A percentile compares a stretch with the other conserved stretches of the same genome.
Evolutionary conservation across 2,329 filamentous ascomycete genomes (phyloP).

Genomic region (Cryphonectria radicalis): DNA sequence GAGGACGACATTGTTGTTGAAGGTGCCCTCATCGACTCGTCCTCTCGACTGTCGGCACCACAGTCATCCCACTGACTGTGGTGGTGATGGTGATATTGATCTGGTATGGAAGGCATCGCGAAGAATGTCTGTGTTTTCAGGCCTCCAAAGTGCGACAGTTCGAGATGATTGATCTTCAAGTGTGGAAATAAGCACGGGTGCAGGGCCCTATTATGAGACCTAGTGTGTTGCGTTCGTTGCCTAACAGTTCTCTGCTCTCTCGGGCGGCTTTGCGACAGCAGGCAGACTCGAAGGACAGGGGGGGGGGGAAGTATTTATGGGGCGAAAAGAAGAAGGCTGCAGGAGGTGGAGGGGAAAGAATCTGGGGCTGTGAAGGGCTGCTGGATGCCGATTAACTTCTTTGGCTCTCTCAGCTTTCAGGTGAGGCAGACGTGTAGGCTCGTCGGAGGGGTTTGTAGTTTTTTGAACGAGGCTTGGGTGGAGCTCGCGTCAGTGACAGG

Average conservation of each 20-base stretch:
- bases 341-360: not conserved
- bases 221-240: not conserved
- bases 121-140: not conserved
- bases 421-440: conserved; percentile 14
- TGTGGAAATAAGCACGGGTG: not conserved
- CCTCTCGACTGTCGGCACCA: conserved; percentile 17
- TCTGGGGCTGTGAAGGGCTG: conserved; percentile 20
- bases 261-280: conserved; percentile 15
- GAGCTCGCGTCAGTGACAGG: conserved; percentile 15
- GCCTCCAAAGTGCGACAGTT: not conserved
- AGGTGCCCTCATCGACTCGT: conserved; percentile 17
- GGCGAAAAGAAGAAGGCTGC: not conserved
- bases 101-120: conserved; percentile 25
- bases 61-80: conserved; percentile 17
- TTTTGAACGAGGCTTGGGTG: conserved; percentile 16
- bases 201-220: conserved; percentile 1
- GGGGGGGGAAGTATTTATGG: not conserved
- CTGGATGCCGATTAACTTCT: conserved; percentile 17
- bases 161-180: not conserved
- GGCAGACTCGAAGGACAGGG: not conserved
- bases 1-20: conserved; percentile 9
- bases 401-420: conserved; percentile 23
- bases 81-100: not conserved
- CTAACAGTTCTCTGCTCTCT: not conserved
- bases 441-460: conserved; percentile 19